phyloP scores from a whole-genome alignment of 805 yeast genomes.

The Scheffersomyces lignosus region DNA sequence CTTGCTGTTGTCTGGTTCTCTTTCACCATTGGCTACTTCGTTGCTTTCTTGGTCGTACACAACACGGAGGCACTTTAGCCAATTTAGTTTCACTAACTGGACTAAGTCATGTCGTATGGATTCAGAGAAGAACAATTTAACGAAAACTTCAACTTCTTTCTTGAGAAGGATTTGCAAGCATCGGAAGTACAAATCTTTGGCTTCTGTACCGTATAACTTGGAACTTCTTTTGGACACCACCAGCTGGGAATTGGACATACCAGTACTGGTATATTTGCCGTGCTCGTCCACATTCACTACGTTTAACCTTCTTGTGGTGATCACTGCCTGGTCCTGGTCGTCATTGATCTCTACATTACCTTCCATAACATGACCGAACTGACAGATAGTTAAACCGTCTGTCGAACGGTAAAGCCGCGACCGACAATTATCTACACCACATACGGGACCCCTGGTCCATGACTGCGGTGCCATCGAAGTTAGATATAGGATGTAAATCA shows the following conservation, averaged over 20 bases:
- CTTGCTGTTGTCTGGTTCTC: not conserved
- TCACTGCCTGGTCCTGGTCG: constrained; percentile 66
- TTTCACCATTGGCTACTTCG: constrained; percentile 1
- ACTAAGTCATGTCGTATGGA: constrained; percentile 12
- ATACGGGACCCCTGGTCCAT: constrained; percentile 73
- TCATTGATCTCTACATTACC: constrained; percentile 78
- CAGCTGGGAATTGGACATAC: constrained; percentile 2
- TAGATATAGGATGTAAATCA: too few relatives aligned
- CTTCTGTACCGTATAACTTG: constrained; percentile 49
- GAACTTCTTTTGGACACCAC: constrained; percentile 2
- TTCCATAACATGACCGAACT: constrained; percentile 85
- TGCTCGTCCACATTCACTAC: constrained; percentile 21
- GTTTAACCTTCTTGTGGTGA: constrained; percentile 55
- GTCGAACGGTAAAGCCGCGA: constrained; percentile 69
- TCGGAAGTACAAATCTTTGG: constrained; percentile 41
- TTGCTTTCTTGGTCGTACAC: not conserved
- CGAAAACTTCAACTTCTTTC: constrained; percentile 37
- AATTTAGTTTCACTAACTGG: constrained; percentile 29
- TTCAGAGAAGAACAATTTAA: constrained; percentile 10
- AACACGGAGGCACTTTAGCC: constrained; percentile 25
- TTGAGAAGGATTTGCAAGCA: constrained; percentile 53
- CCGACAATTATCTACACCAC: constrained; percentile 90
- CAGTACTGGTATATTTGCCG: constrained; percentile 7
- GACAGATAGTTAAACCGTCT: constrained; percentile 83
- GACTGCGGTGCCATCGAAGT: constrained; percentile 7